A percentile compares a stretch with the other conserved stretches of the same genome.
Conservation (phyloP, 2,329 filamentous ascomycete genomes). For the Byssothecium circinans region DNA sequence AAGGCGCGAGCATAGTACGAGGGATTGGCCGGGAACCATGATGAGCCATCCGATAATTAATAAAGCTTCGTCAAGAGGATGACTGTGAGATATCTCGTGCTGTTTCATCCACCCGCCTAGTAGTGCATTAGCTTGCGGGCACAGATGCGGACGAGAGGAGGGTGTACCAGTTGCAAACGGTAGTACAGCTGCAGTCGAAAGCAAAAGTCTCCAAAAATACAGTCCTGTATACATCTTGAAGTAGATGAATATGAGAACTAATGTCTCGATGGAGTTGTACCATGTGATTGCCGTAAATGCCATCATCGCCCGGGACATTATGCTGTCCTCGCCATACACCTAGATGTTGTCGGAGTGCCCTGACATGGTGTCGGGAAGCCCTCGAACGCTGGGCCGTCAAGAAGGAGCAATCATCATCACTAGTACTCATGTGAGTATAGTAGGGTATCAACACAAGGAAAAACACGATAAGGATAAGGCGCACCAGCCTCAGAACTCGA, state of each 20-base stretch:
- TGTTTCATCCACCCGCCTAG: slow-evolving; percentile 9
- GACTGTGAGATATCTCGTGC: neutral
- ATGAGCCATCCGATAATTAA: slow-evolving; percentile 49
- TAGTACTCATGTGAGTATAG: too few species aligned
- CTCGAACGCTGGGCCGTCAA: too few species aligned
- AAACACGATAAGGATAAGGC: too few species aligned
- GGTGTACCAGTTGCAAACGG: slow-evolving; percentile 9
- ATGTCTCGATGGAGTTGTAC: slow-evolving; percentile 43
- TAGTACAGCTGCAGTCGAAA: slow-evolving; percentile 12
- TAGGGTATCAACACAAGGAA: too few species aligned
- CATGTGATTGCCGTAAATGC: slow-evolving; percentile 20
- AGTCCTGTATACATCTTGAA: slow-evolving; percentile 48
- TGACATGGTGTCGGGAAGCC: too few species aligned
- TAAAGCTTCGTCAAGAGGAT: neutral
- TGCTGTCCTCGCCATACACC: neutral
- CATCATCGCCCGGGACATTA: slow-evolving; percentile 1
- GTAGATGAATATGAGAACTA: slow-evolving; percentile 46
- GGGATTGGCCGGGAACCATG: slow-evolving; percentile 62
- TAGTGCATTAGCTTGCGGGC: slow-evolving; percentile 15
- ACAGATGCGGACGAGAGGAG: slow-evolving; percentile 16
- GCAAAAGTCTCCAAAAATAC: slow-evolving; percentile 50
- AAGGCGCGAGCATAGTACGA: slow-evolving; percentile 63
- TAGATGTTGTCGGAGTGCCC: too few species aligned
- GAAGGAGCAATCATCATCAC: too few species aligned
- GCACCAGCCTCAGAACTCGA: too few species aligned